Conservation (phyloP, 2,329 filamentous ascomycete species). For the Colletotrichum karsti region DNA sequence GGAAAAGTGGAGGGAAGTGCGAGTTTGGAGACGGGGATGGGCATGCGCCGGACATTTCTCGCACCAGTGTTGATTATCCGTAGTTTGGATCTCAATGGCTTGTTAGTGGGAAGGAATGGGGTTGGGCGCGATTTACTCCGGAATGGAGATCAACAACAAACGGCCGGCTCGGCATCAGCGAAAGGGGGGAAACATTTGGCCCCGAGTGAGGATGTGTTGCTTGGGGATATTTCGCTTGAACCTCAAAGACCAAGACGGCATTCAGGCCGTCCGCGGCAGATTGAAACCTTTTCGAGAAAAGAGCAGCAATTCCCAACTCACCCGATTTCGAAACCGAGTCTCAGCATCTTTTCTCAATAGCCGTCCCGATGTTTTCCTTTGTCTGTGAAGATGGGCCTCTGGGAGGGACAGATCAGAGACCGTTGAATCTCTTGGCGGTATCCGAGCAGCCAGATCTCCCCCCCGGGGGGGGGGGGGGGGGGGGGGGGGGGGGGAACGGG, state of each 20-base stretch:
- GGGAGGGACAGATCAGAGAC: background rate
- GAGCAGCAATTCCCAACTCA: background rate
- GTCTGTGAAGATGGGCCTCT: background rate
- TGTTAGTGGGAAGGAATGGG: background rate
- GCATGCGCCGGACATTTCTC: background rate
- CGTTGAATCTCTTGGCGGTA: conserved; percentile 25
- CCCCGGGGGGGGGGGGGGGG: background rate
- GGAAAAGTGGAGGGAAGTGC: background rate
- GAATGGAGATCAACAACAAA: background rate
- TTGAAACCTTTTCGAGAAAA: background rate
- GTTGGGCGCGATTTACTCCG: background rate
- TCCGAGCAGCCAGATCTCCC: conserved; percentile 25
- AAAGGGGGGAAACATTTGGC: too few relatives aligned
- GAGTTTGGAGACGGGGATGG: background rate
- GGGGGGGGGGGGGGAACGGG: too few relatives aligned
- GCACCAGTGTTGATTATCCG: background rate
- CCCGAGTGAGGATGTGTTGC: background rate
- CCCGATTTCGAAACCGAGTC: background rate
- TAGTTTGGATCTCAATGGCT: too few relatives aligned
- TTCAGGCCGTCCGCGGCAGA: background rate
- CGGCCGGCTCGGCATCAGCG: conserved; percentile 8
- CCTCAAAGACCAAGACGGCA: conserved; percentile 6
- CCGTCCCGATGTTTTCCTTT: background rate
- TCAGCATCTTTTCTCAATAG: background rate
- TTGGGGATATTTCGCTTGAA: background rate